These are phyloP conservation scores for Microstroma glucosiphilum DNA, from an alignment of 1,284 basidiomycete genomes.

Conservation along the genomic window DNA sequence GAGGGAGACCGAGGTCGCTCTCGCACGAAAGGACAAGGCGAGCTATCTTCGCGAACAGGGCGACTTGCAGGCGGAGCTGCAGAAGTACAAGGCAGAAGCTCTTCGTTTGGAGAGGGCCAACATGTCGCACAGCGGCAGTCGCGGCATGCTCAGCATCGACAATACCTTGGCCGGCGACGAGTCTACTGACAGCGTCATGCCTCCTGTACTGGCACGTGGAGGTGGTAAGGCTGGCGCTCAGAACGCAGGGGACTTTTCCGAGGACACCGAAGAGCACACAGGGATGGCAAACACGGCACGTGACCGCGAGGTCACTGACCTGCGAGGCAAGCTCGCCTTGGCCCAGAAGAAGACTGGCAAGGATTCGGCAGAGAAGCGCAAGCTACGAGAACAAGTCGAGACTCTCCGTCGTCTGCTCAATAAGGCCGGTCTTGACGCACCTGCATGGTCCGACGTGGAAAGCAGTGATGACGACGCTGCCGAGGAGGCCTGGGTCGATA, in stretches of 20 bases:
- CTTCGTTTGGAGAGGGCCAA: slow-evolving; percentile 7
- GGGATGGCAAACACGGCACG: slow-evolving; percentile 25
- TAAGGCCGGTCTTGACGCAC: slow-evolving; percentile 32
- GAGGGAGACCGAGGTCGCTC: slow-evolving; percentile 84
- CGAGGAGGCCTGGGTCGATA: slow-evolving; percentile 15
- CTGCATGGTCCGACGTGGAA: slow-evolving; percentile 31
- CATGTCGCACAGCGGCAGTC: slow-evolving; percentile 12
- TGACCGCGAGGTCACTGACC: slow-evolving; percentile 35
- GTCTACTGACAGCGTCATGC: slow-evolving; percentile 17
- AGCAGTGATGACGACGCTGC: slow-evolving; percentile 29
- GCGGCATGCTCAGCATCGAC: slow-evolving; percentile 9
- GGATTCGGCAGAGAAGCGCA: slow-evolving; percentile 40
- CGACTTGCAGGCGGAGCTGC: slow-evolving; percentile 73
- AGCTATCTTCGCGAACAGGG: slow-evolving; percentile 83
- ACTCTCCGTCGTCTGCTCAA: slow-evolving; percentile 34
- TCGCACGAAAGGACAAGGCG: slow-evolving; percentile 77
- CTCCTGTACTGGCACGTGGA: slow-evolving; percentile 1
- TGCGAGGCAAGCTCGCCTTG: slow-evolving; percentile 39
- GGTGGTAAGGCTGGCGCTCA: background rate
- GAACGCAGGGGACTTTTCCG: slow-evolving; percentile 18
- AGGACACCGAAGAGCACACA: slow-evolving; percentile 25
- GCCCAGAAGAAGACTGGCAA: slow-evolving; percentile 43
- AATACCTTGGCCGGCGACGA: slow-evolving; percentile 11
- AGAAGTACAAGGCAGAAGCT: slow-evolving; percentile 65
- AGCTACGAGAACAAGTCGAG: slow-evolving; percentile 37